phyloP scores from a whole-genome alignment of 2,329 filamentous ascomycete species.

The Aspergillus puulaauensis region DNA sequence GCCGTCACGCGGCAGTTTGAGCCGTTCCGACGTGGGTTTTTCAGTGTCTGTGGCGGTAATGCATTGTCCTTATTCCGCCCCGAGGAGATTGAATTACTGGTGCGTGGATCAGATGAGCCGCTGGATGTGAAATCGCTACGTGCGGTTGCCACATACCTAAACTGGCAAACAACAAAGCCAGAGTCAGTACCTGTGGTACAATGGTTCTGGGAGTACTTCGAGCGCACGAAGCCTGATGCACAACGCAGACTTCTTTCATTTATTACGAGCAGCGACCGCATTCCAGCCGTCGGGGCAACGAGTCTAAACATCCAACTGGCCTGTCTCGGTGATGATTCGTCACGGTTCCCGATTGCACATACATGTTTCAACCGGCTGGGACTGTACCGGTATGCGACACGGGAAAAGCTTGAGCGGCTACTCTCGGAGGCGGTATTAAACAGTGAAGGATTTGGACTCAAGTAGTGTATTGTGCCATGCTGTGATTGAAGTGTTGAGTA shows the following conservation, averaged over 20 bases:
- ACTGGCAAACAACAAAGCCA: constrained; percentile 61
- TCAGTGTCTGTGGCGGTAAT: constrained; percentile 85
- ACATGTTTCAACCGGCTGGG: constrained; percentile 89
- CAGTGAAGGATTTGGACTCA: constrained; percentile 89
- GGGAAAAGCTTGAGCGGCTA: constrained; percentile 66
- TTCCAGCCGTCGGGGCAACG: constrained; percentile 82
- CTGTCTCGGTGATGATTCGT: constrained; percentile 71
- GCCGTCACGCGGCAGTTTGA: constrained; percentile 81
- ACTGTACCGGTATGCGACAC: constrained; percentile 69
- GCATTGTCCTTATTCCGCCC: constrained; percentile 83
- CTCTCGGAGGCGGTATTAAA: constrained; percentile 85
- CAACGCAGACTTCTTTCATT: constrained; percentile 81
- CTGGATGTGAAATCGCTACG: constrained; percentile 75
- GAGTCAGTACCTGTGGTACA: constrained; percentile 66
- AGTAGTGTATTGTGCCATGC: constrained; percentile 38
- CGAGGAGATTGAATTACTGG: constrained; percentile 85
- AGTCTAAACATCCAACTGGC: constrained; percentile 74
- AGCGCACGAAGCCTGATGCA: constrained; percentile 61
- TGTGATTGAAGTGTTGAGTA: constrained; percentile 1
- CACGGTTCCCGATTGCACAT: constrained; percentile 77
- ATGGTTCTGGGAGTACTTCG: constrained; percentile 90
- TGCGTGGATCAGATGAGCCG: constrained; percentile 79
- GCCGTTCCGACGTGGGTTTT: constrained; percentile 92
- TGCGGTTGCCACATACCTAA: constrained; percentile 77
- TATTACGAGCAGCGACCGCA: constrained; percentile 85